Evolutionary conservation across 805 yeast species (phyloP), one percentile per base, ranked within the genome.

Genomic region (Yarrowia bubula): DNA sequence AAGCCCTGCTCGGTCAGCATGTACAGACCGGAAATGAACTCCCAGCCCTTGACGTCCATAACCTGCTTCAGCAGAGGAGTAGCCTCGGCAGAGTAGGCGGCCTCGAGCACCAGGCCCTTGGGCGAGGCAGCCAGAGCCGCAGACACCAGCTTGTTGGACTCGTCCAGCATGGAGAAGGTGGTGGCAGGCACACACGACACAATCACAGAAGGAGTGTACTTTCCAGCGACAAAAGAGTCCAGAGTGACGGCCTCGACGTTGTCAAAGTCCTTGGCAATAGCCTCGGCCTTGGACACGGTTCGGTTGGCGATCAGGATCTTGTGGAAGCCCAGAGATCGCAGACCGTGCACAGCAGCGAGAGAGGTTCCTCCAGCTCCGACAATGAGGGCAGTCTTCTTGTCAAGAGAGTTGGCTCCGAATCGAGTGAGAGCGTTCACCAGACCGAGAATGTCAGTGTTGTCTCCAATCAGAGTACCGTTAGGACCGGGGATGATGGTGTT

Each of bases 281-380:
- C 86, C 18, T 74, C 73, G 62, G 91, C 78, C 72, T 90, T 90
- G 8, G 86, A 77, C 0, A 78, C 74, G 1, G 97, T 91, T 75
- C 98, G 85, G 79, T 92, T 93, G 66, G 90, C 74, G 79, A 93
- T 80, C 78, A 86, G 91, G 67, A 93, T 89, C 70, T 80, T 85
- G 22, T 77, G 70, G 75, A 96, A 90, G 2, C 97, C 97, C 79
- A 93, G 77, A 67, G 84, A 72, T 72, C 85, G 83, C 69, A 95
- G 80, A 1, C 99, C 98, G 75, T 84, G 92, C 14, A 90, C 85
- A 0, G 98, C 98, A 46, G 99, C 97, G 72, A 97, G 83, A 0
- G 97, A 87, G 31, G 99, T 92, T 48, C 99, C 99, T 46, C 99
- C 99, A 18, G 97, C 97, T 61, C 99, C 99, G 69, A 95, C 80